phyloP scores from a whole-genome alignment of 306 rosid species.

The Acacia confusa region DNA sequence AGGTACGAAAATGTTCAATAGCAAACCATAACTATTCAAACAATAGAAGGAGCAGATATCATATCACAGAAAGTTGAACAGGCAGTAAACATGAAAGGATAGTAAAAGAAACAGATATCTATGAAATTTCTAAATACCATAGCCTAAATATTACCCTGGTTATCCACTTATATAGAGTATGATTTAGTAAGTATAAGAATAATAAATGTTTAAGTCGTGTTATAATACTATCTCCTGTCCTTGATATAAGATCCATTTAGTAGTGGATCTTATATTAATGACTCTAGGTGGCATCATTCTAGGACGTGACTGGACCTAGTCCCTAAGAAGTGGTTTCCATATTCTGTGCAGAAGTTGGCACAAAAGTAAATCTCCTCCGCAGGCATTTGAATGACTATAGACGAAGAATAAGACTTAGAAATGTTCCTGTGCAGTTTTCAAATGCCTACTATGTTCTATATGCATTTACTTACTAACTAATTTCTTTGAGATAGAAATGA shows the following conservation, averaged over 20 bases:
- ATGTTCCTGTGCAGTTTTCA: not conserved
- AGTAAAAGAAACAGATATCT: not conserved
- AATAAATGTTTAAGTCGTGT: not conserved
- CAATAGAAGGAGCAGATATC: slow-evolving; percentile 1
- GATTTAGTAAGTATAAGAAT: not conserved
- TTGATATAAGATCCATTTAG: no score
- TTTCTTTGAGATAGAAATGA: not conserved
- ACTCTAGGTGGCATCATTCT: not conserved
- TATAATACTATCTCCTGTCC: not conserved
- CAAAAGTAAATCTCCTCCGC: not conserved
- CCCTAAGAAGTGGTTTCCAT: not conserved
- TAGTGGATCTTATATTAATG: no score
- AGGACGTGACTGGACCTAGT: not conserved
- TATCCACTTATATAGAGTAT: not conserved
- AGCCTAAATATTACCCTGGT: not conserved
- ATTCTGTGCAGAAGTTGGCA: not conserved
- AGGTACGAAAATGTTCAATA: slow-evolving; percentile 30
- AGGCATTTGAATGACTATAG: not conserved
- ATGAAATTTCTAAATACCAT: not conserved
- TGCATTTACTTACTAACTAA: not conserved
- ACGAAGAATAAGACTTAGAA: not conserved
- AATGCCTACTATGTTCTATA: not conserved
- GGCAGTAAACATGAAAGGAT: not conserved
- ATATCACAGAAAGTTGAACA: slow-evolving; percentile 32
- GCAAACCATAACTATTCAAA: slow-evolving; percentile 3